Evolutionary conservation across 129 eudicot genomes (phyloP), one percentile per base, ranked within the genome.

Genomic region (Flaveria sonorensis): DNA sequence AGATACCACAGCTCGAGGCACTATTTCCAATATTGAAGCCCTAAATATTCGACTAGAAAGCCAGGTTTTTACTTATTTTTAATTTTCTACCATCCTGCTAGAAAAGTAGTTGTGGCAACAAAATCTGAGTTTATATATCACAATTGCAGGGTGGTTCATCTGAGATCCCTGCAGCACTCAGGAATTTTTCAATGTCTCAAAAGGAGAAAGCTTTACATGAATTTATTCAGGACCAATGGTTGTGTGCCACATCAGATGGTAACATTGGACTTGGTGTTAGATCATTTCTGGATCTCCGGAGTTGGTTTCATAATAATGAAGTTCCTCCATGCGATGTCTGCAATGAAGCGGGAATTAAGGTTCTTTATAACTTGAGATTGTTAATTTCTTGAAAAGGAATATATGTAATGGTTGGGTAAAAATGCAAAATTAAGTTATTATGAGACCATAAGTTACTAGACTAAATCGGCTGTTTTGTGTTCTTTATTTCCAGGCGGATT

Each of bases 321-420:
- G 87, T 95, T 80, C 92, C 97, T 72, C 62, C 88, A 14, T 95
- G 99, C 70, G 89, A 86, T 51, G 93, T 89, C 57, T 95, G 99
- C 89, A 95, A 95, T 65, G 99, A 95, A 73, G 96, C 96, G 75
- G 97, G 90, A 26, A 84, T 95, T 18, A 95, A 95, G 99, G 99
- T 95, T 71, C 8, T 30, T 80, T 67, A 16, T 63, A 24, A 39
- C 21, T 79, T 71, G 68, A 72, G 78, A 79, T 50, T 11, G 7
- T 10, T 28, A 36, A 20, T 51, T 65, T 21, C 43, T 30, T 76
- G 72, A 64, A 64, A 47, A 47, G 56, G 52, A 67, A 43, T 52
- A 53, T 52, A 77, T 20, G 46, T 56, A 39, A 67, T 32, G 21
- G 43, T 12, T 11, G 28, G 1, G 15, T 3, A 61, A 61, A 28